Base-by-base conservation (phyloP, 257 asterid species). In the Sherardia arvensis region DNA sequence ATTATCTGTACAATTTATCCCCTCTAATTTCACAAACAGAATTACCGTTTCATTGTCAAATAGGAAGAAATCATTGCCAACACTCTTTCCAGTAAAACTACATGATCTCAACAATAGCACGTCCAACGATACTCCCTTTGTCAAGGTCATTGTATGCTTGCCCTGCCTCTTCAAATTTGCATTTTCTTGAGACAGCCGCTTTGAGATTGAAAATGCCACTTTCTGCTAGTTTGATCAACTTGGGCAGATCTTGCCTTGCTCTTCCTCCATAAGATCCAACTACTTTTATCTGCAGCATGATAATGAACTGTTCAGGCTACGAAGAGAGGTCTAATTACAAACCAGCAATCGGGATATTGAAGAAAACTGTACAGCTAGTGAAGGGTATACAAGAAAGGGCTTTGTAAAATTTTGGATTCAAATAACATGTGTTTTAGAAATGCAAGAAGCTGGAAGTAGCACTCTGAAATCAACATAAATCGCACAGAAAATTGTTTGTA, bases 201-300 rank as follows among this genome's bases (percentile, higher is more conserved):
- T 74, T 78, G 22, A 92, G 87, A 74, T 90, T 74, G 76, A 92
- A 92, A 63, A 79, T 81, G 40, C 97, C 99, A 26, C 84, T 77
- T 77, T 92, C 95, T 5, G 97, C 99, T 43, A 92, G 78, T 78
- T 85, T 87, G 26, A 92, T 77, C 77, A 92, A 66, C 80, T 87
- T 92, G 0, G 99, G 99, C 60, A 92, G 92, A 76, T 92, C 98
- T 71, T 92, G 97, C 79, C 95, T 79, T 22, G 95, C 97, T 79
- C 97, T 79, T 18, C 82, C 98, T 74, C 98, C 98, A 28, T 92
- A 92, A 3, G 98, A 92, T 5, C 98, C 98, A 2, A 92, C 77
- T 26, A 92, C 91, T 78, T 92, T 92, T 62, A 92, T 92, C 97
- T 92, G 88, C 75, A 77, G 5, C 77, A 26, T 10, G 45, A 38